A percentile compares a stretch with the other conserved stretches of the same genome.
These are phyloP conservation scores for Exserohilum turcica DNA, from an alignment of 2,329 filamentous ascomycete genomes.

Conservation along the genomic window DNA sequence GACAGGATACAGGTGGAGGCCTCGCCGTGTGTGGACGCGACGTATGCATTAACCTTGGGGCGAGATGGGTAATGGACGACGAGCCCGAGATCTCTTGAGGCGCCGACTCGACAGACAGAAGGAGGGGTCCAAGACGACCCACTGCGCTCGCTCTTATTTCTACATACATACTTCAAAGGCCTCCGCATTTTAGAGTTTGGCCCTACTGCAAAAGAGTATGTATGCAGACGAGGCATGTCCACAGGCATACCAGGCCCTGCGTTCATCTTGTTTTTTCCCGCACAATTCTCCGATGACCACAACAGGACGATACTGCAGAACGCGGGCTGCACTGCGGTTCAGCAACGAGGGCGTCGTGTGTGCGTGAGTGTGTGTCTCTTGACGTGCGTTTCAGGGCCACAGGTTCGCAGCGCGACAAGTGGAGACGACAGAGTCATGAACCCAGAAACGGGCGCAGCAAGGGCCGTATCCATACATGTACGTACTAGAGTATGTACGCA, in stretches of 20 bases:
- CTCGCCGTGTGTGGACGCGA: constrained; percentile 5
- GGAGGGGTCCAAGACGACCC: neutral
- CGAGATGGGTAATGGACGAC: neutral
- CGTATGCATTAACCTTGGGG: constrained; percentile 10
- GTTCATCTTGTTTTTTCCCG: neutral
- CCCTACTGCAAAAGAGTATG: constrained; percentile 3
- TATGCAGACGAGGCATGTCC: constrained; percentile 9
- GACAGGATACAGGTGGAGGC: constrained; percentile 6
- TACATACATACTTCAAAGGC: neutral
- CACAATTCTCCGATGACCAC: constrained; percentile 13
- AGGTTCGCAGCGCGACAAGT: constrained; percentile 20
- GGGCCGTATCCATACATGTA: too few species aligned
- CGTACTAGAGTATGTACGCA: too few species aligned
- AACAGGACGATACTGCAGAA: constrained; percentile 10
- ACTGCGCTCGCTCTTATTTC: neutral
- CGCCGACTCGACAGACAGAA: neutral
- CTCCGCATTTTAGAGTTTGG: constrained; percentile 3
- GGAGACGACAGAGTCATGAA: constrained; percentile 12
- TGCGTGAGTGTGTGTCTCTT: constrained; percentile 9
- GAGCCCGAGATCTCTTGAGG: neutral
- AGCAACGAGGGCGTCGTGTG: neutral
- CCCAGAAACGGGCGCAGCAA: constrained; percentile 12
- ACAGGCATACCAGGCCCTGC: constrained; percentile 14
- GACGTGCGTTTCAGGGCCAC: constrained; percentile 14
- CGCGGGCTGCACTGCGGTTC: constrained; percentile 2